A percentile compares a stretch with the other conserved stretches of the same genome.
Evolutionary conservation across 2,329 filamentous ascomycete genomes (phyloP).

Genomic region (Aotearoamyces nothofagi): DNA sequence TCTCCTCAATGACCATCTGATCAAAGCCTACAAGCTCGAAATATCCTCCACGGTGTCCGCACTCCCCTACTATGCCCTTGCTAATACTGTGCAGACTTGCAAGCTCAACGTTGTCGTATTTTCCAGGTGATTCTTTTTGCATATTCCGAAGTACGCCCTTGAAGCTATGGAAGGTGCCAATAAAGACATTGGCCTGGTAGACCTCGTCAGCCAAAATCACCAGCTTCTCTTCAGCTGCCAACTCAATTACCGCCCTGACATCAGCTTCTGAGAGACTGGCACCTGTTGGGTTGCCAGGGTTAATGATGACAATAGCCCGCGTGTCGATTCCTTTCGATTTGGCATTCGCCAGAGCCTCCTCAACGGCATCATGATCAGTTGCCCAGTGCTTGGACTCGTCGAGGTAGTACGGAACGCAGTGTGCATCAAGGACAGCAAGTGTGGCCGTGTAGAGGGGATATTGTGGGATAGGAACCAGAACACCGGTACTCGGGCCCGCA

Average conservation of each 20-base stretch:
- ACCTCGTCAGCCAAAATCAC: constrained; percentile 94
- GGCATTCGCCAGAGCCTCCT: constrained; percentile 57
- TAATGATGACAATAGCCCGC: constrained; percentile 90
- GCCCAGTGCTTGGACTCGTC: constrained; percentile 80
- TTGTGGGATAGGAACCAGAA: constrained; percentile 86
- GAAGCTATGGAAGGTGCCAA: constrained; percentile 90
- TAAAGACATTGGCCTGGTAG: constrained; percentile 97
- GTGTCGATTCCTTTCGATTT: constrained; percentile 68
- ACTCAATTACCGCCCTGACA: constrained; percentile 71
- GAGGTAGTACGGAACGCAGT: constrained; percentile 83
- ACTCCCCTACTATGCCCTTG: constrained; percentile 99
- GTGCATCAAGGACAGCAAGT: constrained; percentile 64
- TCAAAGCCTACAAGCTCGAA: constrained; percentile 93
- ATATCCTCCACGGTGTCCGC: constrained; percentile 92
- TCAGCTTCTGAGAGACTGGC: constrained; percentile 68
- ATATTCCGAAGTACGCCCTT: constrained; percentile 74
- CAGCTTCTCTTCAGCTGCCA: constrained; percentile 71
- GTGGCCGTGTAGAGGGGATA: constrained; percentile 93
- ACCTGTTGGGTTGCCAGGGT: constrained; percentile 94
- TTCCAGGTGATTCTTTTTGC: constrained; percentile 58
- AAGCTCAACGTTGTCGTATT: constrained; percentile 76
- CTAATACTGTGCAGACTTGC: constrained; percentile 86
- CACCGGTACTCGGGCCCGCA: constrained; percentile 54
- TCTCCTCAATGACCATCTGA: constrained; percentile 69
- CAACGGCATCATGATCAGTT: constrained; percentile 70